Base-by-base conservation (phyloP, 164 flowering plant genomes). In the Magnolia kwangsiensis region DNA sequence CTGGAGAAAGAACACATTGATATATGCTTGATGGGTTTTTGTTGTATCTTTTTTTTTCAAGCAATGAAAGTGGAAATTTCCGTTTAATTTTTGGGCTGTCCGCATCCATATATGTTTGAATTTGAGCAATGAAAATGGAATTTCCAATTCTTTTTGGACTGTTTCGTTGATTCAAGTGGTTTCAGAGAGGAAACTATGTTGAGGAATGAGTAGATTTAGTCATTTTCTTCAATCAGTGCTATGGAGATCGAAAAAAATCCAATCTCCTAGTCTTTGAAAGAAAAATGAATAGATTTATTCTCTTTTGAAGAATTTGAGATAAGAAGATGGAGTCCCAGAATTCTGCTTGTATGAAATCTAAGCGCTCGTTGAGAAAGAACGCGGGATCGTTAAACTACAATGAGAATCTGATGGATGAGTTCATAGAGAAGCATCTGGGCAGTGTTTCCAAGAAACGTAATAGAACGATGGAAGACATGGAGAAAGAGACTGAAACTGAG, bases 401-500 rank as follows among this genome's bases (percentile, higher is more conserved):
- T 76, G 99, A 96, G 84, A 85, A 87, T 73, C 75, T 88, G 78
- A 90, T 93, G 90, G 97, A 93, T 85, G 98, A 92, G 75, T 20
- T 87, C 10, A 81, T 95, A 68, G 98, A 92, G 82, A 85, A 83
- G 78, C 91, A 94, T 75, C 68, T 92, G 64, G 97, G 96, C 51
- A 78, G 86, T 51, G 67, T 81, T 19, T 83, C 81, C 8, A 87
- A 79, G 89, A 96, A 90, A 77, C 85, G 81, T 76, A 82, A 72
- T 71, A 87, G 82, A 58, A 91, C 95, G 0, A 81, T 51, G 86
- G 78, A 83, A 72, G 97, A 89, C 24, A 76, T 94, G 84, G 92
- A 94, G 87, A 92, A 87, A 78, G 98, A 96, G 59, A 86, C 99
- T 45, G 95, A 97, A 0, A 23, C 89, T 7, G 99, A 96, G 87